Conservation (phyloP, 352 stramenopile genomes). For the Elongisporangium undulatum region DNA sequence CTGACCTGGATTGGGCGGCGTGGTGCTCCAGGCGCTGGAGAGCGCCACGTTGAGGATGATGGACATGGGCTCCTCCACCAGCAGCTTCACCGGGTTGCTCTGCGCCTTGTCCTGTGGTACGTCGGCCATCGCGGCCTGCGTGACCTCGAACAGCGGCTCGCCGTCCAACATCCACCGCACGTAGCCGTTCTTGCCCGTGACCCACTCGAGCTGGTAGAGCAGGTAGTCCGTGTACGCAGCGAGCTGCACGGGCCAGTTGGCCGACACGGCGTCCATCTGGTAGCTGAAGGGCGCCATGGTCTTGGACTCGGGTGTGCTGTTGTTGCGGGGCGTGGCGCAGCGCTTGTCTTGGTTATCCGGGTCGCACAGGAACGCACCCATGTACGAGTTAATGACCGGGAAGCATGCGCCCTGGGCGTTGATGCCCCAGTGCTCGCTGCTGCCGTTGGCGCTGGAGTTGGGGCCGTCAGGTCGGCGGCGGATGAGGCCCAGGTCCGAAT, state of each 20-base stretch:
- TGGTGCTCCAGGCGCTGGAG: constrained; percentile 81
- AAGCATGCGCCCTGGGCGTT: constrained; percentile 65
- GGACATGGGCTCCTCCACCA: constrained; percentile 90
- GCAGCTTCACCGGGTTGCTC: constrained; percentile 53
- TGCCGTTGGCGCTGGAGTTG: constrained; percentile 5
- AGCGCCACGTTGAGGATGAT: constrained; percentile 93
- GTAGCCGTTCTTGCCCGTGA: constrained; percentile 57
- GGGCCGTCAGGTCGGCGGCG: constrained; percentile 7
- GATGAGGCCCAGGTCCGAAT: constrained; percentile 30
- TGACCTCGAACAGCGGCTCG: constrained; percentile 55
- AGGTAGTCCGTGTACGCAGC: constrained; percentile 54
- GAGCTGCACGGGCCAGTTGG: constrained; percentile 65
- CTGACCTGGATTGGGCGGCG: constrained; percentile 38
- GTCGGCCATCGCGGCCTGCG: constrained; percentile 42
- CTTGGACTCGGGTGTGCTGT: constrained; percentile 33
- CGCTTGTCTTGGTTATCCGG: constrained; percentile 36
- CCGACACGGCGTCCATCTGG: constrained; percentile 75
- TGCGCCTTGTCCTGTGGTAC: constrained; percentile 40
- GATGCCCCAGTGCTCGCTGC: constrained; percentile 41
- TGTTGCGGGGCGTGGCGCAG: constrained; percentile 39
- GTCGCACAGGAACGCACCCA: constrained; percentile 49
- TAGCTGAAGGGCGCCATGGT: constrained; percentile 68
- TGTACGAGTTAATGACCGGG: constrained; percentile 66
- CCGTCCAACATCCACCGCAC: constrained; percentile 68
- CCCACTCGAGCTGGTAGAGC: constrained; percentile 70